phyloP scores from a whole-genome alignment of 1,284 basidiomycete species.

The Leccinum fallax region DNA sequence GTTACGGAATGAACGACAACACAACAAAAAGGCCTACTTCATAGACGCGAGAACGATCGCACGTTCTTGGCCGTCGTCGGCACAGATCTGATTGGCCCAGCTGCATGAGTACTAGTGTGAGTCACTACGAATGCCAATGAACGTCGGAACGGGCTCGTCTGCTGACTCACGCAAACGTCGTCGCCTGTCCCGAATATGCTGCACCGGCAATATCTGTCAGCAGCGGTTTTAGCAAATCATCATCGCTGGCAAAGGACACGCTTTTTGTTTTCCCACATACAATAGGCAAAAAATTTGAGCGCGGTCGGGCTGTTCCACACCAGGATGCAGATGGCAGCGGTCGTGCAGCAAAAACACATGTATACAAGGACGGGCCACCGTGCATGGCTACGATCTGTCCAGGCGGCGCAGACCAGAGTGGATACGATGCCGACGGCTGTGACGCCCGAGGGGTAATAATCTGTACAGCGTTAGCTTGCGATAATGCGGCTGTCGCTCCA shows the following conservation, averaged over 20 bases:
- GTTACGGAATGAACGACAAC: not conserved
- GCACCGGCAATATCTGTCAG: conserved; percentile 58
- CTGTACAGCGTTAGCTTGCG: conserved; percentile 31
- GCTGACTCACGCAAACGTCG: conserved; percentile 62
- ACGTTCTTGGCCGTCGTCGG: conserved; percentile 66
- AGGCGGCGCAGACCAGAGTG: conserved; percentile 61
- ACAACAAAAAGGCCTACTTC: conserved; percentile 46
- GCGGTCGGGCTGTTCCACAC: conserved; percentile 57
- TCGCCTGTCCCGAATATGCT: conserved; percentile 67
- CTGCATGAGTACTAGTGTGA: conserved; percentile 27
- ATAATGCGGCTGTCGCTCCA: not conserved
- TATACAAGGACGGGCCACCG: conserved; percentile 69
- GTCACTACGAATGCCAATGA: not conserved
- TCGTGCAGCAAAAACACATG: conserved; percentile 57
- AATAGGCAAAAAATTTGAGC: conserved; percentile 70
- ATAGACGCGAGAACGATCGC: conserved; percentile 69
- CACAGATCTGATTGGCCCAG: conserved; percentile 75
- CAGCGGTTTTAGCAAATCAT: not conserved
- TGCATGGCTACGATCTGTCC: conserved; percentile 58
- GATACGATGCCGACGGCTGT: conserved; percentile 67
- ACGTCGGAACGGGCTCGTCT: not conserved
- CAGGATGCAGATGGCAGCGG: conserved; percentile 59
- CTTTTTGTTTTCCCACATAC: conserved; percentile 37
- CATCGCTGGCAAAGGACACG: not conserved
- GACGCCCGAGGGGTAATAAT: conserved; percentile 67